Evolutionary conservation across 306 rosid genomes (phyloP).

Genomic region (Begonia loranthoides): DNA sequence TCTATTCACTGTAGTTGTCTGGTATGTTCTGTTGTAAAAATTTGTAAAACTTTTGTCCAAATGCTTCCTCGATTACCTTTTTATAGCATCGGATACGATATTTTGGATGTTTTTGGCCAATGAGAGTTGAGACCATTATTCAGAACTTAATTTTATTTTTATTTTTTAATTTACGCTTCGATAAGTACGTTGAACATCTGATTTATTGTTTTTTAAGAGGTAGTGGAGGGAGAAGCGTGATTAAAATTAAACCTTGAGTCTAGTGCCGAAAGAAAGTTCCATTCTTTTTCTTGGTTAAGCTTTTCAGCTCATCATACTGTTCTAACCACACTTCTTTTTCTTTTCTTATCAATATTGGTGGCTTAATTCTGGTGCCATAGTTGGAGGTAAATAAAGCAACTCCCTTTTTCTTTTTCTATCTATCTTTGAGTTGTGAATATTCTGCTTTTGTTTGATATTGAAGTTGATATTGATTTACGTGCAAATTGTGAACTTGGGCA

Average conservation of each 20-base stretch:
- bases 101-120: too few species aligned
- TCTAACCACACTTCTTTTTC: slow-evolving; percentile 17
- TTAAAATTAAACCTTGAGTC: too few species aligned
- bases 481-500: slow-evolving; percentile 23
- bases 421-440: slow-evolving; percentile 1
- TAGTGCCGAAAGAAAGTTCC: background rate
- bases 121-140: too few species aligned
- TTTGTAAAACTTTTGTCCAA: too few species aligned
- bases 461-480: too few species aligned
- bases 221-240: too few species aligned
- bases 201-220: background rate
- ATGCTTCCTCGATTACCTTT: too few species aligned
- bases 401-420: slow-evolving; percentile 1
- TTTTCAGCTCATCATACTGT: background rate
- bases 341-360: slow-evolving; percentile 16
- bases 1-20: background rate
- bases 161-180: too few species aligned
- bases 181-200: background rate
- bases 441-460: background rate
- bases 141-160: too few species aligned
- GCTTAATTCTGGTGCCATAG: slow-evolving; percentile 26
- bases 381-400: slow-evolving; percentile 47
- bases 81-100: too few species aligned
- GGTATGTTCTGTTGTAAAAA: too few species aligned
- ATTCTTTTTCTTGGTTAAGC: background rate